Percentiles rank a stretch among this genome's conserved stretches.
These are phyloP conservation scores for Trichoderma harzianum DNA, from an alignment of 2,329 filamentous ascomycete genomes.

Conservation along the genomic window DNA sequence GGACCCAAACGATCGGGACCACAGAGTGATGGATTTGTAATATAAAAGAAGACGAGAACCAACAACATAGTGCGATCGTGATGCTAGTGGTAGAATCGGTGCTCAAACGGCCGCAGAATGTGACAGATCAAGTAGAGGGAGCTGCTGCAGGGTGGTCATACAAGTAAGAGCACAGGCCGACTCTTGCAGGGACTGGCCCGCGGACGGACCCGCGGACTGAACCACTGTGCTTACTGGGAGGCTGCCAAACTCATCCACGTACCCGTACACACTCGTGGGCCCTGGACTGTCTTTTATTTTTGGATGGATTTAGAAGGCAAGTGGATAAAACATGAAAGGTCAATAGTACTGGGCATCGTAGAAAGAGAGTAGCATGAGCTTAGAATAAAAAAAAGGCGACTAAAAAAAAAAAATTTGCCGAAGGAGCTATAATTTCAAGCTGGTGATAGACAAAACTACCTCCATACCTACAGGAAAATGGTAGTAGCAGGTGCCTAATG, in stretches of 20 bases:
- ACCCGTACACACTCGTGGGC: neutral
- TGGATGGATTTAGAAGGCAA: neutral
- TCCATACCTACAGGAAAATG: neutral
- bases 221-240: neutral
- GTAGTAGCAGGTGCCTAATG: neutral
- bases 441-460: neutral
- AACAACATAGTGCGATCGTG: neutral
- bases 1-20: conserved; percentile 2
- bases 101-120: neutral
- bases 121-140: neutral
- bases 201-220: neutral
- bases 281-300: neutral
- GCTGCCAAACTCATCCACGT: neutral
- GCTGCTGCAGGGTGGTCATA: neutral
- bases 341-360: neutral
- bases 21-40: neutral
- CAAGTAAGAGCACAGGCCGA: neutral
- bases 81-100: neutral
- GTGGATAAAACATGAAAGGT: too few relatives aligned
- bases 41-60: neutral
- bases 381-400: too few relatives aligned
- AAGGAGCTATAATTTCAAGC: neutral
- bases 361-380: neutral
- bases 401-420: too few relatives aligned
- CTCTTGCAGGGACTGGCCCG: neutral